Percentiles rank a stretch among this genome's conserved stretches.
Evolutionary conservation across 345 rosid genomes (phyloP).

Genomic region (Citrus cavaleriei): DNA sequence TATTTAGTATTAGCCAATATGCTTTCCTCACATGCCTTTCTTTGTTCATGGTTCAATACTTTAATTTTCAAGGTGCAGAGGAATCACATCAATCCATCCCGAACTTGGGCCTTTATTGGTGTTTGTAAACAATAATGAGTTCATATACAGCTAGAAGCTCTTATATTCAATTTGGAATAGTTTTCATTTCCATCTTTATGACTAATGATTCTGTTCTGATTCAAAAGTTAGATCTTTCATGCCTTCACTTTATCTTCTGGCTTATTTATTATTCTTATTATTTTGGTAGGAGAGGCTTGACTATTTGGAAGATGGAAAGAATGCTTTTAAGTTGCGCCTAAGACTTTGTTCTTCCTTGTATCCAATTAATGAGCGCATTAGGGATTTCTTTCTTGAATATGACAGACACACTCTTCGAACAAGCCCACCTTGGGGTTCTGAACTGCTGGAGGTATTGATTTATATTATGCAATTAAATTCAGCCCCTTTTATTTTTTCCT

Average conservation of each 20-base stretch:
- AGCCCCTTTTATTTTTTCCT: not conserved
- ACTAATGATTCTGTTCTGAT: not conserved
- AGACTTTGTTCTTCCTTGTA: slow-evolving; percentile 90
- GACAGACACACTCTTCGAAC: slow-evolving; percentile 96
- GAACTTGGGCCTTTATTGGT: not conserved
- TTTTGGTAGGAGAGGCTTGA: slow-evolving; percentile 83
- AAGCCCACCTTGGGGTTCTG: slow-evolving; percentile 98
- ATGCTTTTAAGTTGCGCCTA: slow-evolving; percentile 75
- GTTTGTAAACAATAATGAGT: not conserved
- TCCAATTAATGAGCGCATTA: slow-evolving; percentile 88
- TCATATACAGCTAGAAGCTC: not conserved
- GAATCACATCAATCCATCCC: not conserved
- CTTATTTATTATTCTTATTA: not conserved
- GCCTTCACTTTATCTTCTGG: not conserved
- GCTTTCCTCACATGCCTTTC: not conserved
- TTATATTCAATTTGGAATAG: not conserved
- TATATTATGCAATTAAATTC: slow-evolving; percentile 2
- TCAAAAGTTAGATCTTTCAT: not conserved
- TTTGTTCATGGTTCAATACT: not conserved
- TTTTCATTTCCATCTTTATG: not conserved
- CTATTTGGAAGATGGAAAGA: slow-evolving; percentile 96
- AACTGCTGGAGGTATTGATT: slow-evolving; percentile 86
- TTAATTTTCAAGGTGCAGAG: not conserved
- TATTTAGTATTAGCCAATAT: not conserved
- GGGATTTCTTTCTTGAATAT: slow-evolving; percentile 97